These are phyloP conservation scores for Aspergillus texensis DNA, from an alignment of 2,329 filamentous ascomycete species.

Conservation along the genomic window DNA sequence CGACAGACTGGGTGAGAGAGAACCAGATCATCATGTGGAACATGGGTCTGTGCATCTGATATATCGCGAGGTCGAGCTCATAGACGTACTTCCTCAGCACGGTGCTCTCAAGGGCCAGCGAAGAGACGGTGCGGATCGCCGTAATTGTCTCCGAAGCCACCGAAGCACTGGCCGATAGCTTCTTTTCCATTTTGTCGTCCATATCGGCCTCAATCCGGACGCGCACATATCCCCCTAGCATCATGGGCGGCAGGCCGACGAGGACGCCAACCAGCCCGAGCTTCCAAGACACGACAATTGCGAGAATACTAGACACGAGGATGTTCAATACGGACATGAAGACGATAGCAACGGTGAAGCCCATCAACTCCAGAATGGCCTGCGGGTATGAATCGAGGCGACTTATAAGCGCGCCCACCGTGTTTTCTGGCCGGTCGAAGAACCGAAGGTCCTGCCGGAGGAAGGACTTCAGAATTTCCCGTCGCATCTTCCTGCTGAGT, in stretches of 20 bases:
- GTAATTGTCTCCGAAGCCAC: conserved; percentile 50
- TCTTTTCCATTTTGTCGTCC: conserved; percentile 20
- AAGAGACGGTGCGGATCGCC: conserved; percentile 52
- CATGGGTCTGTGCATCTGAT: conserved; percentile 22
- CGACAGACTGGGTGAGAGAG: conserved; percentile 30
- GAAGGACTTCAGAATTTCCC: conserved; percentile 17
- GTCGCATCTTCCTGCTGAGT: background rate
- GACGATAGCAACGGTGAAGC: conserved; percentile 53
- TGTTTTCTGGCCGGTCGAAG: conserved; percentile 35
- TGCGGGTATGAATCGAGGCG: conserved; percentile 42
- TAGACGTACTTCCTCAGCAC: conserved; percentile 33
- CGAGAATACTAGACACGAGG: conserved; percentile 49
- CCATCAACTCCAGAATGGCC: conserved; percentile 47
- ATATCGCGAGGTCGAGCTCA: conserved; percentile 22
- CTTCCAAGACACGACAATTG: conserved; percentile 54
- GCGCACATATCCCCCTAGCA: conserved; percentile 50
- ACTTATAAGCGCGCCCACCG: conserved; percentile 30
- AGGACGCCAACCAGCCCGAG: conserved; percentile 53
- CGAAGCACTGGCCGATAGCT: conserved; percentile 46
- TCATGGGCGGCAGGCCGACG: conserved; percentile 50
- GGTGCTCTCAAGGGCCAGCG: conserved; percentile 48
- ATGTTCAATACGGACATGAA: conserved; percentile 52
- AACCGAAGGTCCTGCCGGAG: conserved; percentile 34
- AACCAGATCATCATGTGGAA: conserved; percentile 31
- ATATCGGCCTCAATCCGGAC: conserved; percentile 50